phyloP scores from a whole-genome alignment of 1,139 yeast species.

The Suhomyces taliae region DNA sequence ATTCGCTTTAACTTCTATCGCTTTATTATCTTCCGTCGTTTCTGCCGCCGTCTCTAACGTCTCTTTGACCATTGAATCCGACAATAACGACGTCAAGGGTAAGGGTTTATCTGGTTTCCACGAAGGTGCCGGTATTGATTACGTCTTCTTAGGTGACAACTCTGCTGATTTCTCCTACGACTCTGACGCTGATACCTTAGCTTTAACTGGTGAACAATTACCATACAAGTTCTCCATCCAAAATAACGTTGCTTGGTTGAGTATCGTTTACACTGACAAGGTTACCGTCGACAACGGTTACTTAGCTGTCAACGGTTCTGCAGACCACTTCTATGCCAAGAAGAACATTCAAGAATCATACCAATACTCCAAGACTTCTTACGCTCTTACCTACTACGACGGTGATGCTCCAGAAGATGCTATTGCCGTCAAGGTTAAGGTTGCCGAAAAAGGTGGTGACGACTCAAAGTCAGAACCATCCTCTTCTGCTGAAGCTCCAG shows the following conservation, averaged over 20 bases:
- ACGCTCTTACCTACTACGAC: conserved; percentile 21
- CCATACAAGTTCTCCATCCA: conserved; percentile 7
- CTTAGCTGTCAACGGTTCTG: conserved; percentile 30
- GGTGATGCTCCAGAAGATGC: conserved; percentile 19
- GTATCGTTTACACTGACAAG: conserved; percentile 15
- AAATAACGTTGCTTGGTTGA: conserved; percentile 14
- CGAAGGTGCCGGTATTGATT: conserved; percentile 60
- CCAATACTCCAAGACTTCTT: conserved; percentile 30
- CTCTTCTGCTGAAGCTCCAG: conserved; percentile 16
- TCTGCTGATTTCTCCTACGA: conserved; percentile 9
- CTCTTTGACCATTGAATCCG: conserved; percentile 6
- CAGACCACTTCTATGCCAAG: conserved; percentile 39
- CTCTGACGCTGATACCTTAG: conserved; percentile 2
- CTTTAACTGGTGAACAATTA: not conserved
- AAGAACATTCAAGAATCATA: conserved; percentile 44
- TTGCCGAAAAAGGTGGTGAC: not conserved
- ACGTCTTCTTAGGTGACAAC: conserved; percentile 34
- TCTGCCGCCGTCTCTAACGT: conserved; percentile 4
- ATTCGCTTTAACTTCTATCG: conserved; percentile 5
- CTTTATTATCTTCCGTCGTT: conserved; percentile 6
- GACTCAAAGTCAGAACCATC: conserved; percentile 8
- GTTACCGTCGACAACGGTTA: conserved; percentile 22
- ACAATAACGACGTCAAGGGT: conserved; percentile 4
- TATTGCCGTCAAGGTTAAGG: conserved; percentile 20
- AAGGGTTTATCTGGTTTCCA: conserved; percentile 22